These are phyloP conservation scores for Sporobolomyces phaffii DNA, from an alignment of 768 basidiomycete genomes.

Conservation along the genomic window DNA sequence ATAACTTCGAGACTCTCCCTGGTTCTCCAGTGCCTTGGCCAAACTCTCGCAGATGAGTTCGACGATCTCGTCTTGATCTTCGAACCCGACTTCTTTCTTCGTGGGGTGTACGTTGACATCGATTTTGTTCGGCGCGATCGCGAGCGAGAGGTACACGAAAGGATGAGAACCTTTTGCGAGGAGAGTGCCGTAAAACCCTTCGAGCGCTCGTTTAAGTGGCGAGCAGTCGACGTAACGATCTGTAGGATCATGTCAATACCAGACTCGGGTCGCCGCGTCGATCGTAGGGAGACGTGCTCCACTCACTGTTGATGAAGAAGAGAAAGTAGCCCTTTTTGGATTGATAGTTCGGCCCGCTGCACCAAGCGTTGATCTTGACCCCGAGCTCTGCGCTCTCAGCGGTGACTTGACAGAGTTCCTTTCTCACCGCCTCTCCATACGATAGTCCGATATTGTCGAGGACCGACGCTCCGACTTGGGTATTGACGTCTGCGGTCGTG, in stretches of 20 bases:
- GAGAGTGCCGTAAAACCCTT: constrained; percentile 72
- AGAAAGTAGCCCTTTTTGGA: constrained; percentile 77
- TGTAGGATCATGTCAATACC: constrained; percentile 44
- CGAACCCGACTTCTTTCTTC: constrained; percentile 77
- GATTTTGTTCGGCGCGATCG: constrained; percentile 76
- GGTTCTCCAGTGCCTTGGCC: constrained; percentile 56
- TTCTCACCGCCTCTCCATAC: constrained; percentile 73
- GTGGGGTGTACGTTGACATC: constrained; percentile 99
- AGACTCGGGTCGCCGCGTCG: too few relatives aligned
- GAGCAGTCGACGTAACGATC: constrained; percentile 87
- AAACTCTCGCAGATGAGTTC: constrained; percentile 68
- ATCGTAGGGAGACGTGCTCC: too few relatives aligned
- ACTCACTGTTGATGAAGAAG: constrained; percentile 89
- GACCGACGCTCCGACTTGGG: constrained; percentile 54
- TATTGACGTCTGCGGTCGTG: constrained; percentile 29
- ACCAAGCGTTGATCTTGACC: constrained; percentile 69
- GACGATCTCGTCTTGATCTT: constrained; percentile 81
- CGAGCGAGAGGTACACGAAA: constrained; percentile 85
- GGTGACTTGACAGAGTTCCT: constrained; percentile 57
- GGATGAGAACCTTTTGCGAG: constrained; percentile 84
- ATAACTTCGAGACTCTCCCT: constrained; percentile 49
- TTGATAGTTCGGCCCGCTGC: constrained; percentile 82
- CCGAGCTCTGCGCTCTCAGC: constrained; percentile 50
- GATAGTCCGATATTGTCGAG: constrained; percentile 67
- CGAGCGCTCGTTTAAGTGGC: constrained; percentile 78